Conservation (phyloP, 2,329 filamentous ascomycete species). For the Neurospora sp. region DNA sequence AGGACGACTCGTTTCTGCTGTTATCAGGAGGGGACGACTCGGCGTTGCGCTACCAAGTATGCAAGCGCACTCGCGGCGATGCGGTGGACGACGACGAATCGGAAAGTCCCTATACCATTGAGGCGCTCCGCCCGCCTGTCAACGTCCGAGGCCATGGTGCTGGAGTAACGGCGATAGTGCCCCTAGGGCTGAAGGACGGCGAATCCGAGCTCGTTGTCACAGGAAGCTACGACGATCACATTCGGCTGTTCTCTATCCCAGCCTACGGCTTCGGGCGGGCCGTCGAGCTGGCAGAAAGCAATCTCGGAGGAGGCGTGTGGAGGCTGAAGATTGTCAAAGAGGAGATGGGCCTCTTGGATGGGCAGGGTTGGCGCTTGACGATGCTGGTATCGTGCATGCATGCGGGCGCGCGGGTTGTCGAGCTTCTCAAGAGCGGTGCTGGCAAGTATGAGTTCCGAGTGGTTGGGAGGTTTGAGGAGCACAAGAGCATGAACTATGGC, state of each 20-base stretch:
- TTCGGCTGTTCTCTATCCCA: conserved; percentile 54
- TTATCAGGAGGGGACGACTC: conserved; percentile 73
- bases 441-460: conserved; percentile 52
- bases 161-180: conserved; percentile 79
- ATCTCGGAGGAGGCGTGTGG: conserved; percentile 81
- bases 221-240: conserved; percentile 81
- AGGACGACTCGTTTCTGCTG: conserved; percentile 28
- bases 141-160: conserved; percentile 48
- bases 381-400: conserved; percentile 93
- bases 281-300: conserved; percentile 49
- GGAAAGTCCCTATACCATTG: neutral
- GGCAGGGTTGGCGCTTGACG: conserved; percentile 21
- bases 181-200: conserved; percentile 39
- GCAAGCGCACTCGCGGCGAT: conserved; percentile 4
- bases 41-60: conserved; percentile 39
- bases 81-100: conserved; percentile 2
- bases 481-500: conserved; percentile 92
- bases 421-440: conserved; percentile 28
- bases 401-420: conserved; percentile 63
- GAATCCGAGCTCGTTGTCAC: conserved; percentile 57
- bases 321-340: conserved; percentile 53
- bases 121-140: conserved; percentile 13
- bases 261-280: conserved; percentile 32
- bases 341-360: conserved; percentile 14
- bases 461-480: conserved; percentile 66